Base-by-base conservation (phyloP, 495 filamentous ascomycete species). In the Podospora sp. region DNA sequence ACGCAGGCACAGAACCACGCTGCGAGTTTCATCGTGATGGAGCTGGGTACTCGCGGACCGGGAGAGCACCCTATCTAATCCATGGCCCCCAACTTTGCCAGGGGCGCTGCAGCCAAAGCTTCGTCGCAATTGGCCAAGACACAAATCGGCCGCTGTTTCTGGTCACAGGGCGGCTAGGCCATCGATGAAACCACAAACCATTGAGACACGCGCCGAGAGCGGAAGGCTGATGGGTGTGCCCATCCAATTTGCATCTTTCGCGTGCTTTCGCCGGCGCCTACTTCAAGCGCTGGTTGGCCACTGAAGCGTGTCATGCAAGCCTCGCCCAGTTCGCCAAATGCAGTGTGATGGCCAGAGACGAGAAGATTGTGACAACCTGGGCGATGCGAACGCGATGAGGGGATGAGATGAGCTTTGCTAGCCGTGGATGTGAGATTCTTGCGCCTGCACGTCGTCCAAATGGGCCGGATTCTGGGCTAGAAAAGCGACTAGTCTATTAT, bases 151-250 rank as follows among this genome's bases (percentile, higher is more conserved):
- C 29, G 29, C 63, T 46, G 63, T 50, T 59, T 59, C 53, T 58
- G 53, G 63, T 59, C 52, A 65, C 53, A 65, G 27, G 27, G 33
- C 20, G 63, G 53, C 55, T 58, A 59, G 55, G 27, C 55, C 62
- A 11, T 58, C 22, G 61, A 60, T 62, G 46, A 60, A 67, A 66
- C 55, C 61, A 56, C 72, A 69, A 69, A 72, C 70, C 72, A 72
- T 26, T 62, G 65, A 57, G 60, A 67, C 65, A 59, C 60, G 51
- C 60, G 60, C 60, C 62, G 51, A 60, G 26, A 65, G 46, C 26
- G 46, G 40, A 20, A 50, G 51, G 27, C 25, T 24, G 16, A 55
- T 55, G 49, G 26, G 24, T 18, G 58, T 25, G n/a, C 35, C 24
- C 22, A 49, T 6, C 16, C 29, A 46, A 27, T 21, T 40, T 62